Conservation (phyloP, 768 basidiomycete genomes). For the Royoungia palumana region DNA sequence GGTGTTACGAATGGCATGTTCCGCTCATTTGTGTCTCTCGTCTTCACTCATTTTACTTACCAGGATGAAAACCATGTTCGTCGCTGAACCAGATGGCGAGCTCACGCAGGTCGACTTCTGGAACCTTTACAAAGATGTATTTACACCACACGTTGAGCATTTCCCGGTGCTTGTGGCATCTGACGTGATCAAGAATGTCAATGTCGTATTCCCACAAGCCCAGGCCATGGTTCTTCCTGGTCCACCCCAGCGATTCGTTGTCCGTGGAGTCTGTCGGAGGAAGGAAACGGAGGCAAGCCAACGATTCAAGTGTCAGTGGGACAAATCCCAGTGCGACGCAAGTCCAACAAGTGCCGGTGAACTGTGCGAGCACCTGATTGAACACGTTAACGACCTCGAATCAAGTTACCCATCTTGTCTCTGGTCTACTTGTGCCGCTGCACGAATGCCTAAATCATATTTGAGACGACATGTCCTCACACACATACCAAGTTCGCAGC, state of each 20-base stretch:
- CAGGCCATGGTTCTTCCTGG: constrained; percentile 83
- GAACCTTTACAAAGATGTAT: constrained; percentile 87
- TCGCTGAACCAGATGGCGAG: constrained; percentile 69
- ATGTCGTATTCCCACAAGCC: constrained; percentile 77
- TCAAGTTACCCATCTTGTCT: constrained; percentile 51
- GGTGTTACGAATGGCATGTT: constrained; percentile 78
- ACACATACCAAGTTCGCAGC: constrained; percentile 63
- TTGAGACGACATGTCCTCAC: constrained; percentile 72
- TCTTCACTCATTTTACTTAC: constrained; percentile 10
- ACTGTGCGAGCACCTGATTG: constrained; percentile 69
- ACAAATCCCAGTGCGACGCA: constrained; percentile 52
- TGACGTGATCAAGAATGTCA: constrained; percentile 94
- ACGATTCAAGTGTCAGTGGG: constrained; percentile 77
- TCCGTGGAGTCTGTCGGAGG: constrained; percentile 76
- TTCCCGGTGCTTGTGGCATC: constrained; percentile 73
- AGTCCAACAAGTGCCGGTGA: constrained; percentile 49
- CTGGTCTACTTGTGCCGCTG: constrained; percentile 67
- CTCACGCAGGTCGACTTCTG: constrained; percentile 95
- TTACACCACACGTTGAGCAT: constrained; percentile 55
- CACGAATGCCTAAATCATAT: constrained; percentile 43
- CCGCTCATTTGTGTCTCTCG: background rate
- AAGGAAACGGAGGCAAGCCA: constrained; percentile 57
- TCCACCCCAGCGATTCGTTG: constrained; percentile 74
- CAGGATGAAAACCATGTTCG: constrained; percentile 93
- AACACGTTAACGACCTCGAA: constrained; percentile 50